Evolutionary conservation across 1,284 basidiomycete species (phyloP), one percentile per base, ranked within the genome.

Genomic region (Phlebopus sp.): DNA sequence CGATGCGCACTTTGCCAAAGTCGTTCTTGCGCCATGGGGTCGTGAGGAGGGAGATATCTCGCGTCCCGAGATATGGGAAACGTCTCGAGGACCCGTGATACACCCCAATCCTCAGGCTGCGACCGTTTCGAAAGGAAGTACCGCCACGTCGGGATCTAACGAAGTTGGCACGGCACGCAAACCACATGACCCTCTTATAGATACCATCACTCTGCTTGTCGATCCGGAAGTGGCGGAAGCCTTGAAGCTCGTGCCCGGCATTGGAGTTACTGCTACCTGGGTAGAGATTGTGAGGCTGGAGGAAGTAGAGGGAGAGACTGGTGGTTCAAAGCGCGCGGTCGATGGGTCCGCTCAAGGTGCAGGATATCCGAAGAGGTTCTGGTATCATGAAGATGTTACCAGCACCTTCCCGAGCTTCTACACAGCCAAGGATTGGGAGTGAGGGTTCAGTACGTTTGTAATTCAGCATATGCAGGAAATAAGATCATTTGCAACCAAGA

Each of bases 1-100:
- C 9, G 73, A 72, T 35, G 59, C 60, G 23, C 62, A 63, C 5
- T 75, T 84, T 45, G 73, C 70, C 5, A 72, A 73, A 52, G 65
- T 84, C 32, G 65, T 78, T 5, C 66, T 85, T 18, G 69, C 69
- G 32, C 81, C 84, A 1, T 83, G 81, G 82, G 70, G 70, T 53
- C 52, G 65, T 41, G 69, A 69, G 51, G 71, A 70, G 57, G 70
- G 52, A 62, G 79, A 58, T 57, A 71, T 50, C 55, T 60, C 41
- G 51, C 64, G 14, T 48, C 63, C 73, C 42, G 51, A 58, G 46
- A 73, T 84, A 44, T 64, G 75, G 47, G 48, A 53, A 15, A 64
- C 70, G 2, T 79, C 78, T 13, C 64, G 70, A 13, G 77, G 79
- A 8, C 54, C 66, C 11, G 71, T 73, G 18, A 54, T 57, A 27